Evolutionary conservation across 176 grass and related monocot genomes (phyloP).

Genomic region (Hyparrhenia diplandra): DNA sequence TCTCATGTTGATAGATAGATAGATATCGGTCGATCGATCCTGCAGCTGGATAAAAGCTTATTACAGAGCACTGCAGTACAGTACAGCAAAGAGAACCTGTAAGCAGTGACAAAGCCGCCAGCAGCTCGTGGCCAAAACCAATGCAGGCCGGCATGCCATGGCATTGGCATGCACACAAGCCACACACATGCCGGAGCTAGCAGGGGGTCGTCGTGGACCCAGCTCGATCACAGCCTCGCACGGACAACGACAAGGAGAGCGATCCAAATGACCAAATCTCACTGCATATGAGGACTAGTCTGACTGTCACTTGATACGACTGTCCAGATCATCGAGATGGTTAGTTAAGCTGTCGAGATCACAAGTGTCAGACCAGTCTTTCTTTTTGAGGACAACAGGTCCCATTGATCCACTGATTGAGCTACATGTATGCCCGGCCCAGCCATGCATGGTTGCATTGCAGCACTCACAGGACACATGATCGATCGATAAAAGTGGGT

Average conservation of each 20-base stretch:
- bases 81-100: background rate
- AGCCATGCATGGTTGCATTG: constrained; percentile 22
- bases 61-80: too few relatives aligned
- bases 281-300: background rate
- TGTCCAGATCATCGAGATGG: background rate
- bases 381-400: constrained; percentile 37
- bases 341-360: background rate
- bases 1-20: too few relatives aligned
- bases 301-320: constrained; percentile 31
- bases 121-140: constrained; percentile 4
- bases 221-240: background rate
- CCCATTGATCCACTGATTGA: background rate
- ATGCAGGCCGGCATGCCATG: too few relatives aligned
- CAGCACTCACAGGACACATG: background rate
- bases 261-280: constrained; percentile 27
- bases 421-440: background rate
- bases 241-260: constrained; percentile 21
- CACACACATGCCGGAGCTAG: too few relatives aligned
- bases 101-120: background rate
- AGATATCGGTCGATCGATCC: too few relatives aligned
- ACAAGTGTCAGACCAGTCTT: constrained; percentile 12
- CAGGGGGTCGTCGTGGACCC: too few relatives aligned
- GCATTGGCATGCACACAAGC: too few relatives aligned
- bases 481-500: constrained; percentile 6
- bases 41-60: too few relatives aligned